Base-by-base conservation (phyloP, 2,329 filamentous ascomycete genomes). In the Pseudogymnoascus sp. region DNA sequence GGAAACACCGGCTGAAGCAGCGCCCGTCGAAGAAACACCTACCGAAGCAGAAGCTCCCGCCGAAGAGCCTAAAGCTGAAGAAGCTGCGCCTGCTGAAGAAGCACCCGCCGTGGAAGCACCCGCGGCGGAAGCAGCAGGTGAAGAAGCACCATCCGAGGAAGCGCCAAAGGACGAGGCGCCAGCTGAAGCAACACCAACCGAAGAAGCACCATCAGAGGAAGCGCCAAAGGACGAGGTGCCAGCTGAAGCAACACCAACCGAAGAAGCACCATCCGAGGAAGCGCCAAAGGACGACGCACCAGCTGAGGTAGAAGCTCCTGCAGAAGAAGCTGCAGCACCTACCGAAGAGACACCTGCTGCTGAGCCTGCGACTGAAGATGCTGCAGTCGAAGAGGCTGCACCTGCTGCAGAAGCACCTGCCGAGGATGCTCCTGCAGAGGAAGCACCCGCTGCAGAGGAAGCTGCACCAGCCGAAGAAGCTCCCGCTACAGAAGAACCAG, bases 401-500 rank as follows among this genome's bases (percentile, higher is more conserved):
- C 32, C 32, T 34, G 32, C 32, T 1, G 32, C 12, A 34, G 32
- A 63, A 32, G 22, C 50, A 39, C 50, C 60, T 25, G 28, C 20
- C 16, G 60, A 54, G 12, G 61, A 60, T n/a, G 20, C 38, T 38
- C 32, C 39, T 47, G 25, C 57, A 12, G 39, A 35, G 20, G 62
- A 62, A 18, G 28, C 32, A 11, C 41, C 47, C 8, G 18, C 39
- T 12, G 41, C 39, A 1, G 47, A 60, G 25, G 58, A 60, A 34
- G 8, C 57, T 11, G 16, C 39, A 6, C 14, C 37, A 4, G 28
- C 28, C 7, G 28, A 30, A 5, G 25, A 50, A 16, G n/a, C 60
- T n/a, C n/a, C 39, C 50, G 43, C 41, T 18, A 59, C 57, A 47
- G 41, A 58, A 30, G 59, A 62, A 4, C n/a, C n/a, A n/a, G n/a